phyloP scores from a whole-genome alignment of 2,329 filamentous ascomycete genomes.

The Pyrenochaeta sp. region DNA sequence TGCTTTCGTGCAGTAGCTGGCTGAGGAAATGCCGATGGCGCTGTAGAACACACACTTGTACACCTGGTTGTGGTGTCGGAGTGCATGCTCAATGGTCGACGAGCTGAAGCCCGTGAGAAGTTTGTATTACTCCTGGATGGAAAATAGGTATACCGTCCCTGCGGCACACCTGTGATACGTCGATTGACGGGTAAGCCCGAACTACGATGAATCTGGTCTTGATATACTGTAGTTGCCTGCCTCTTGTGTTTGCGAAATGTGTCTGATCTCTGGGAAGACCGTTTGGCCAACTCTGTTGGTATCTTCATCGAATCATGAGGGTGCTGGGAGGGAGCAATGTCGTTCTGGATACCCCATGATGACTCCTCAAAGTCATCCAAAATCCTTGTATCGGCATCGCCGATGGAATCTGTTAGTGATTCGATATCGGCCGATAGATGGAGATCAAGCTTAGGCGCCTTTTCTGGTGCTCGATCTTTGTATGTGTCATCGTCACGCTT shows the following conservation, averaged over 20 bases:
- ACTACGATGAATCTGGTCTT: constrained; percentile 31
- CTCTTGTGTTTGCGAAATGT: constrained; percentile 37
- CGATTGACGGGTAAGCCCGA: constrained; percentile 40
- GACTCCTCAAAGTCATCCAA: constrained; percentile 49
- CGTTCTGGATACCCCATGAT: constrained; percentile 44
- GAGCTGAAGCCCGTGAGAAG: constrained; percentile 25
- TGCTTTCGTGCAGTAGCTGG: constrained; percentile 31
- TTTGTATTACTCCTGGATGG: constrained; percentile 36
- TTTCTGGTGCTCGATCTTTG: constrained; percentile 33
- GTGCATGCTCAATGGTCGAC: constrained; percentile 42
- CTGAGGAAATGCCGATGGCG: constrained; percentile 49
- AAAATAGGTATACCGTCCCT: constrained; percentile 38
- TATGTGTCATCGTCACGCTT: constrained; percentile 26
- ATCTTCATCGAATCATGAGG: constrained; percentile 55
- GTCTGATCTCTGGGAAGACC: constrained; percentile 42
- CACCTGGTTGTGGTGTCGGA: constrained; percentile 47
- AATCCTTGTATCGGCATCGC: constrained; percentile 48
- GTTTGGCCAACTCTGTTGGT: constrained; percentile 49
- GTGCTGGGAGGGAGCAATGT: constrained; percentile 45
- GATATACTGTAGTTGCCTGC: constrained; percentile 33
- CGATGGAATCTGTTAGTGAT: constrained; percentile 50
- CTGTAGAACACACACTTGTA: constrained; percentile 51
- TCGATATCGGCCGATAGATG: constrained; percentile 40
- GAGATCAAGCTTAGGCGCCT: constrained; percentile 50
- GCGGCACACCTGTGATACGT: constrained; percentile 39